These are phyloP conservation scores for Knoxia roxburghii DNA, from an alignment of 257 asterid species.

Conservation along the genomic window DNA sequence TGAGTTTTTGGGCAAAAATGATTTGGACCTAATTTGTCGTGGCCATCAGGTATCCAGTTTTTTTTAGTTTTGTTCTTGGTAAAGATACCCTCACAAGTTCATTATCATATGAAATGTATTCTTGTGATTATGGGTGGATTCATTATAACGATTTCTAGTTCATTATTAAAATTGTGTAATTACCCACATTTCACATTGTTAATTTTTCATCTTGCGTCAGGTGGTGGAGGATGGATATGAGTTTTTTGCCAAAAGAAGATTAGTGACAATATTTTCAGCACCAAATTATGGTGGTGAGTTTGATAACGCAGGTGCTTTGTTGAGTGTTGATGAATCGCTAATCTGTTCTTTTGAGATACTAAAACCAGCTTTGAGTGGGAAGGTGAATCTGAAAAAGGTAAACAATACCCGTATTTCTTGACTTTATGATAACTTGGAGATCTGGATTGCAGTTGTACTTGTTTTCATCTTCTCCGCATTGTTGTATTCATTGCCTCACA, in stretches of 20 bases:
- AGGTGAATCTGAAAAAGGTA: conserved; percentile 64
- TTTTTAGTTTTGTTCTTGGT: conserved; percentile 4
- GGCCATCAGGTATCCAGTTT: conserved; percentile 64
- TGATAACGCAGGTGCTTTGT: conserved; percentile 72
- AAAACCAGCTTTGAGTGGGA: conserved; percentile 42
- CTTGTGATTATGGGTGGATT: no score
- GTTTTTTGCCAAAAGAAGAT: conserved; percentile 70
- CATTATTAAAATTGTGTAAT: no score
- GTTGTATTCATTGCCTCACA: not conserved
- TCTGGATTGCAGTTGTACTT: not conserved
- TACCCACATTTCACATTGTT: no score
- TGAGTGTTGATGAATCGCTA: conserved; percentile 61
- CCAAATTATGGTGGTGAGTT: conserved; percentile 83
- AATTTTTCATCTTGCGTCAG: conserved; percentile 23
- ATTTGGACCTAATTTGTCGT: conserved; percentile 73
- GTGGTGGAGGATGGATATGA: conserved; percentile 91
- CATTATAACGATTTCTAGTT: no score
- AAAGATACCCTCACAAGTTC: not conserved
- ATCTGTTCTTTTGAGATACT: conserved; percentile 72
- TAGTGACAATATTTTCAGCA: conserved; percentile 65
- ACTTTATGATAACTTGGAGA: not conserved
- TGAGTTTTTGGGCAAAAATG: conserved; percentile 54
- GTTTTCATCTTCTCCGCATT: no score
- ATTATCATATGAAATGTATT: not conserved
- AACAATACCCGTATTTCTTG: not conserved